Evolutionary conservation across 2,329 filamentous ascomycete genomes (phyloP).

Genomic region (Falciphora oryzae): DNA sequence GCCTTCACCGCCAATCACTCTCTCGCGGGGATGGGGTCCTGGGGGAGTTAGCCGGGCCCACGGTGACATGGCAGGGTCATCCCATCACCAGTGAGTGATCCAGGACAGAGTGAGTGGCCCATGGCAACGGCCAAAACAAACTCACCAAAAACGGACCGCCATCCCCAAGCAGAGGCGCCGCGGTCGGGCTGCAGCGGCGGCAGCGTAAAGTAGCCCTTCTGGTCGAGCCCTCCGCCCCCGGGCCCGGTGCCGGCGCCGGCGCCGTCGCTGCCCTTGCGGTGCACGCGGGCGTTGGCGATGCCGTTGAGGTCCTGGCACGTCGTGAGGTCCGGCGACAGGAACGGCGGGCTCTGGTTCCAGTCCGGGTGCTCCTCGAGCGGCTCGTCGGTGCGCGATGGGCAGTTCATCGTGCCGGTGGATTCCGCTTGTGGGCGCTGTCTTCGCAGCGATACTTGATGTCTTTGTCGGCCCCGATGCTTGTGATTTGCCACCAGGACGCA

Average conservation of each 20-base stretch:
- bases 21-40: slow-evolving; percentile 12
- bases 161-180: slow-evolving; percentile 12
- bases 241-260: slow-evolving; percentile 19
- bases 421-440: too few species aligned
- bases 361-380: slow-evolving; percentile 34
- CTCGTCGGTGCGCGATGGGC: slow-evolving; percentile 47
- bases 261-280: slow-evolving; percentile 30
- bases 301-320: slow-evolving; percentile 51
- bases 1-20: slow-evolving; percentile 36
- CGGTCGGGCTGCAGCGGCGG: slow-evolving; percentile 14
- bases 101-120: too few species aligned
- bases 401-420: slow-evolving; percentile 37
- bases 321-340: slow-evolving; percentile 41
- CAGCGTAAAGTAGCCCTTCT: slow-evolving; percentile 16
- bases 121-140: too few species aligned
- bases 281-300: slow-evolving; percentile 44
- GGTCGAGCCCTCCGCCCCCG: slow-evolving; percentile 9
- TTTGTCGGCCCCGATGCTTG: too few species aligned
- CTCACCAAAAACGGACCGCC: slow-evolving; percentile 7
- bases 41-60: neutral
- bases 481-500: too few species aligned
- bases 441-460: too few species aligned
- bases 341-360: slow-evolving; percentile 50
- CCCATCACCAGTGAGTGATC: too few species aligned
- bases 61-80: too few species aligned